Evolutionary conservation across 2,329 filamentous ascomycete species (phyloP), one percentile per base, ranked within the genome.

Genomic region (Ceratocystiopsis brevicomis): DNA sequence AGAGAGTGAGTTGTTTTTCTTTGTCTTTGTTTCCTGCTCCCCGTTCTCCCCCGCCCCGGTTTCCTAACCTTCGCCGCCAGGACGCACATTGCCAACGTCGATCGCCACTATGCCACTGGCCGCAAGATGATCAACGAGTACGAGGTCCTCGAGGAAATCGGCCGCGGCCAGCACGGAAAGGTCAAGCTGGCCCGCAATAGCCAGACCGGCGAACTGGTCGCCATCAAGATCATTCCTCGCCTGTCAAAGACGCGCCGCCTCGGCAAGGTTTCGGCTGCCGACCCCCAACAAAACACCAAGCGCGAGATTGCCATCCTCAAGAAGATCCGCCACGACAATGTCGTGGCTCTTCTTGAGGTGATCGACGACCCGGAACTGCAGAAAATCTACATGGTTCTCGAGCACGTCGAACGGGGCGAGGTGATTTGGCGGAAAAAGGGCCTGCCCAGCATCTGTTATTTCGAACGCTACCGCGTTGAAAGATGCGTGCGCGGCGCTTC

Each of bases 121-220:
- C 83, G 90, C 49, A 98, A 98, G 63, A 71, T 87, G 43, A 93
- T 98, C 67, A 98, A 98, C 56, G 82, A 95, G 57, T 98, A 98
- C 63, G 85, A 95, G 61, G 84, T 98, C 53, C 81, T 96, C 50
- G 83, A 93, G 59, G 90, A 98, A 61, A 83, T 98, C 43, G 90
- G 90, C 44, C 81, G 90, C 47, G 90, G 90, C 41, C 84, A 94
- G 54, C 90, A 98, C 58, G 90, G 90, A 55, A 98, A 96, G 64
- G 90, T 98, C 56, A 98, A 98, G 63, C 70, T 95, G 40, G 90
- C 87, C 40, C 76, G 85, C 43, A 86, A 92, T 56, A 66, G 85
- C 39, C 67, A 78, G 44, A 86, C 74, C 1, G 71, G 72, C 48
- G 78, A 83, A 43, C 79, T 80, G 56, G 88, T 98, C 4, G 90